Evolutionary conservation across 148 eudicot genomes (phyloP).

Genomic region (Tetragonia tetragonoides): DNA sequence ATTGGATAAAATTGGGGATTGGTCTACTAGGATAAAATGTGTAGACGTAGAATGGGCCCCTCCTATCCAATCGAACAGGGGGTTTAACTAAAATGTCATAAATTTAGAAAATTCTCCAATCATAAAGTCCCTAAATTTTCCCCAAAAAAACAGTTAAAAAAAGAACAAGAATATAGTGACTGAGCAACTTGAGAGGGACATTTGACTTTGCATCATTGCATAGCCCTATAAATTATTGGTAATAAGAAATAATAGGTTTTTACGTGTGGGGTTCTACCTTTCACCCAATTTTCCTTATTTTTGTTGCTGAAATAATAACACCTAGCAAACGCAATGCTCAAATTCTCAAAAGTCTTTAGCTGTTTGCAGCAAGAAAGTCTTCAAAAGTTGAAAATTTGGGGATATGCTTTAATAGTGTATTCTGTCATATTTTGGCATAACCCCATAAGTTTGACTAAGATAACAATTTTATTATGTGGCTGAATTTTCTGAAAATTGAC

Average conservation of each 20-base stretch:
- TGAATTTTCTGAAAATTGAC: background rate
- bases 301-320: background rate
- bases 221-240: background rate
- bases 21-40: background rate
- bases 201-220: background rate
- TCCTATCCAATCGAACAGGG: background rate
- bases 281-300: background rate
- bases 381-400: background rate
- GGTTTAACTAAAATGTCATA: too few relatives aligned
- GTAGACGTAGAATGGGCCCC: slow-evolving; percentile 4
- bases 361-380: background rate
- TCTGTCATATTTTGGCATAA: background rate
- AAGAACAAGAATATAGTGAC: background rate
- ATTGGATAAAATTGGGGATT: background rate
- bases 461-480: background rate
- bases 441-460: background rate
- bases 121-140: background rate
- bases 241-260: background rate
- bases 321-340: background rate
- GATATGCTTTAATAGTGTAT: background rate
- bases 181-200: background rate
- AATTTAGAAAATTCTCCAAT: background rate
- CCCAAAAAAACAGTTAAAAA: too few relatives aligned
- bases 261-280: background rate
- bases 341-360: background rate